Conservation (phyloP, 2,329 filamentous ascomycete species). For the Aspergillus sp. region DNA sequence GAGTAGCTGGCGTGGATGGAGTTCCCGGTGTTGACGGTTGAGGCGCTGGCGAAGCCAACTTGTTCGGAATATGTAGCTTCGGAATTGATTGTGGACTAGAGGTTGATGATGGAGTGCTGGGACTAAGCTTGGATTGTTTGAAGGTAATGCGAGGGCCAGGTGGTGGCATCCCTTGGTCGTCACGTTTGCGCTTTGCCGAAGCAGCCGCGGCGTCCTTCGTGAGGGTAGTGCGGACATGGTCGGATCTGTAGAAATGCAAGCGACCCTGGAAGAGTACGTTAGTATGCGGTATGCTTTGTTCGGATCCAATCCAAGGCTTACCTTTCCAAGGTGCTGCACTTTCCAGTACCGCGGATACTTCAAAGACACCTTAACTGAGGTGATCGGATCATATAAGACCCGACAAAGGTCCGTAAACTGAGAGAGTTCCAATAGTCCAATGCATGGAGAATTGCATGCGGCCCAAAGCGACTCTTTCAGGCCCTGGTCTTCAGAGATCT, state of each 20-base stretch:
- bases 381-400: constrained; percentile 48
- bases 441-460: constrained; percentile 45
- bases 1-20: constrained; percentile 13
- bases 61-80: constrained; percentile 29
- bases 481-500: constrained; percentile 41
- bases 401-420: constrained; percentile 51
- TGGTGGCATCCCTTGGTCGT: constrained; percentile 27
- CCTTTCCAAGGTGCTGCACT: constrained; percentile 46
- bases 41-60: constrained; percentile 20
- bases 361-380: constrained; percentile 43
- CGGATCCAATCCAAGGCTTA: constrained; percentile 14
- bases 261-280: constrained; percentile 26
- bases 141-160: constrained; percentile 34
- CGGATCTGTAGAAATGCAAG: constrained; percentile 36
- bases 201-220: constrained; percentile 17
- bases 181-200: constrained; percentile 32
- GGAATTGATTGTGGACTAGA: constrained; percentile 15
- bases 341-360: constrained; percentile 52
- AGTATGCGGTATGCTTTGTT: background rate
- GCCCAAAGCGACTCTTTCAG: constrained; percentile 50
- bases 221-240: constrained; percentile 31
- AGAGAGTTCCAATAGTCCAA: constrained; percentile 47
- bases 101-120: constrained; percentile 19
- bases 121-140: constrained; percentile 31
- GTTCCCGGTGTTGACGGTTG: constrained; percentile 18